Conservation (phyloP, 2,329 filamentous ascomycete species). For the Tolypocladium endophyticum region DNA sequence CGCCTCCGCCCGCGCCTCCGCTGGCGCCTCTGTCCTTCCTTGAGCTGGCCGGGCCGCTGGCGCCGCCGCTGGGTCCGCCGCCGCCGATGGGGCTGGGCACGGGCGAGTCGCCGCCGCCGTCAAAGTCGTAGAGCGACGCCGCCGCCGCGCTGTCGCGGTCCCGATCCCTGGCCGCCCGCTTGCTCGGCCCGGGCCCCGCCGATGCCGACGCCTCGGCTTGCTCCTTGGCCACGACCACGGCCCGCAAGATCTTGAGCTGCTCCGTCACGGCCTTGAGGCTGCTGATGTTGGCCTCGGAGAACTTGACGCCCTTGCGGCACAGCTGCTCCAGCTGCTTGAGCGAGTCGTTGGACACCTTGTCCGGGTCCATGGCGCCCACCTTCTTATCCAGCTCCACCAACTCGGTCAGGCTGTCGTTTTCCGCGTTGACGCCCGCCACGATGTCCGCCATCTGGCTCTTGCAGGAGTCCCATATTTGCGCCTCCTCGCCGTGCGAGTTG, state of each 20-base stretch:
- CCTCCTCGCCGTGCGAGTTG: slow-evolving; percentile 29
- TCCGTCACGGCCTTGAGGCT: slow-evolving; percentile 28
- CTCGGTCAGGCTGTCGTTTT: slow-evolving; percentile 28
- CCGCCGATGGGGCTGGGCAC: slow-evolving; percentile 30
- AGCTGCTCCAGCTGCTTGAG: slow-evolving; percentile 32
- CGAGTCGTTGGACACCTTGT: slow-evolving; percentile 24
- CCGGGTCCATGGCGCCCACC: slow-evolving; percentile 25
- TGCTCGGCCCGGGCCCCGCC: slow-evolving; percentile 8
- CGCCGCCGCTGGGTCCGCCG: neutral
- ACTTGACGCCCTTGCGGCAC: slow-evolving; percentile 30
- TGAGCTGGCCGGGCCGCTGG: slow-evolving; percentile 10
- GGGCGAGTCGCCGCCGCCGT: slow-evolving; percentile 32
- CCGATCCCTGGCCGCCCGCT: slow-evolving; percentile 11
- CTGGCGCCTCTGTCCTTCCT: slow-evolving; percentile 19
- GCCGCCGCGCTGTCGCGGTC: slow-evolving; percentile 18
- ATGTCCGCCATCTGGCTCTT: slow-evolving; percentile 29
- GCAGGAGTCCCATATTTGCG: slow-evolving; percentile 30
- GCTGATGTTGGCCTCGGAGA: slow-evolving; percentile 25
- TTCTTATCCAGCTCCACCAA: slow-evolving; percentile 30
- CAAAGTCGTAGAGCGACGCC: slow-evolving; percentile 32
- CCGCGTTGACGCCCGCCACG: slow-evolving; percentile 27
- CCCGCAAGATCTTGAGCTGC: slow-evolving; percentile 30
- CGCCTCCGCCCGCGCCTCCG: neutral
- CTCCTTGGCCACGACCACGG: slow-evolving; percentile 32
- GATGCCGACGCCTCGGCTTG: slow-evolving; percentile 19